Base-by-base conservation (phyloP, 108 stramenopile genomes). In the Schizochytrium sp. region DNA sequence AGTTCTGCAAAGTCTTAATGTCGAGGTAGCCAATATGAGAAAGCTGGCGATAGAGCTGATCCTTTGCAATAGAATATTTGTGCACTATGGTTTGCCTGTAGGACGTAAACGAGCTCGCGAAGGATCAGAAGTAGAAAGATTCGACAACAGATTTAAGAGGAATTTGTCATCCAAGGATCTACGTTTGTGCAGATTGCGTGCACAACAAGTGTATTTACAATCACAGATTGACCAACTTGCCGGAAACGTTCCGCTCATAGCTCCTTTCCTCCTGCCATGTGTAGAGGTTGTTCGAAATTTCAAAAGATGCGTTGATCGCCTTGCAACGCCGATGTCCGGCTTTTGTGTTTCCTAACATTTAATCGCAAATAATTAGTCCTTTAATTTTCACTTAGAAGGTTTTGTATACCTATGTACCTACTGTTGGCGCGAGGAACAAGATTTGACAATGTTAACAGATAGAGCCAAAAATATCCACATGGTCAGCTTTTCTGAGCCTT, bases 41-140 rank as follows among this genome's bases (percentile, higher is more conserved):
- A 60, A 17, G 17, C 59, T 60, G 17, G 59, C 28, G 59, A n/a
- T 1, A n/a, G 59, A 60, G 59, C 59, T 60, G 17, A n/a, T n/a
- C 17, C 28, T 60, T 60, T 17, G 19, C 28, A 17, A n/a, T n/a
- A 60, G 59, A n/a, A 17, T 60, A 0, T 60, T 17, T n/a, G 2
- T 60, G 59, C 59, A n/a, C 28, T 60, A 60, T n/a, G 59, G 59
- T n/a, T 2, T 60, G 59, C 59, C 59, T 60, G 19, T 60, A n/a
- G 59, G 59, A 60, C 59, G 59, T n/a, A 60, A 60, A 60, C 17
- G 59, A 60, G 19, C 28, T 60, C 59, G 59, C 28, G 28, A 28
- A 28, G 28, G 28, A 60, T n/a, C 59, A n/a, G 19, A 17, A n/a
- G 28, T n/a, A n/a, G 19, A 60, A 1, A 60, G 59, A 2, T n/a